Conservation (phyloP, 345 rosid species). For the Laguncularia racemosa region DNA sequence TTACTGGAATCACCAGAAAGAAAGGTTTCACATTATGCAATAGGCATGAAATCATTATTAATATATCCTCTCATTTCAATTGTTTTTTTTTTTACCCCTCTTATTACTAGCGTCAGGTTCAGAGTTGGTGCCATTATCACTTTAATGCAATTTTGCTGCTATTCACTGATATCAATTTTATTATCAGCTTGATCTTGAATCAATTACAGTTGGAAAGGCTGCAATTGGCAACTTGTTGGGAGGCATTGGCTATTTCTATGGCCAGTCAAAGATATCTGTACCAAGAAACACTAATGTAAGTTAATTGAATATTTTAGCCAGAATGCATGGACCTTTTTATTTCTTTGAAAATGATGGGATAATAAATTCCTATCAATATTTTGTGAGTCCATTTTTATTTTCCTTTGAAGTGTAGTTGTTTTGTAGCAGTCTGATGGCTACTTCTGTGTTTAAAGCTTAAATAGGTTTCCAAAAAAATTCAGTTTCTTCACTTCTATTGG, state of each 20-base stretch:
- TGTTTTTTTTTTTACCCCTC: too few relatives aligned
- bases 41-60: too few relatives aligned
- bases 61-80: too few relatives aligned
- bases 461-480: too few relatives aligned
- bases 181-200: slow-evolving; percentile 60
- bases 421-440: too few relatives aligned
- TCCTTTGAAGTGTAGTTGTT: too few relatives aligned
- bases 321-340: not conserved
- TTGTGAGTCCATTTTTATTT: not conserved
- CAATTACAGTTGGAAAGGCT: slow-evolving; percentile 61
- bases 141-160: not conserved
- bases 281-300: slow-evolving; percentile 53
- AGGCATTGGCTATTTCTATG: slow-evolving; percentile 92
- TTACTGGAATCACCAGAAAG: too few relatives aligned
- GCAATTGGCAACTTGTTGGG: slow-evolving; percentile 87
- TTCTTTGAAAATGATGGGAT: not conserved
- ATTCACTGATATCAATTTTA: not conserved
- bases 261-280: slow-evolving; percentile 66
- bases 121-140: too few relatives aligned
- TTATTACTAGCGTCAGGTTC: too few relatives aligned
- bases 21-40: too few relatives aligned
- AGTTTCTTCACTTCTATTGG: too few relatives aligned
- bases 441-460: too few relatives aligned
- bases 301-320: slow-evolving; percentile 11
- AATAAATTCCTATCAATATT: not conserved